phyloP scores from a whole-genome alignment of 306 rosid species.

The Mimosa bimucronata region DNA sequence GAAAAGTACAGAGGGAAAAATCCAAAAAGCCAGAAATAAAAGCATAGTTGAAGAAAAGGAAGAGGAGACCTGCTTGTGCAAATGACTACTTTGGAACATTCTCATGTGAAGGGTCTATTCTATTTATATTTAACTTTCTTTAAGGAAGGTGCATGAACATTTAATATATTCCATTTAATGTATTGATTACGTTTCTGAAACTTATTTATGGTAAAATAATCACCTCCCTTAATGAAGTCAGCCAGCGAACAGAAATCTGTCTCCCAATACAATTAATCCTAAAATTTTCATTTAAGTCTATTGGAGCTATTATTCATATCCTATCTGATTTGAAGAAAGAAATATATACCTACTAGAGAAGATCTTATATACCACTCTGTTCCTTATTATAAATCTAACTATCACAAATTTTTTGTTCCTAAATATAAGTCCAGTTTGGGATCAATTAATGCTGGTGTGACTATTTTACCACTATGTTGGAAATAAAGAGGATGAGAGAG shows the following conservation, averaged over 20 bases:
- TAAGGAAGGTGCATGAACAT: not conserved
- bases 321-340: not conserved
- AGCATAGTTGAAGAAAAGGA: not conserved
- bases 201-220: not conserved
- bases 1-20: not conserved
- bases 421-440: too few species aligned
- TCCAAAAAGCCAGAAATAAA: not conserved
- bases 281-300: not conserved
- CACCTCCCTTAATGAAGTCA: not conserved
- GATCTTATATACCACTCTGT: too few species aligned
- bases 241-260: too few species aligned
- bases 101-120: not conserved
- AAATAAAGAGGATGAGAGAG: too few species aligned
- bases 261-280: not conserved
- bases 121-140: not conserved
- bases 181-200: not conserved
- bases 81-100: not conserved
- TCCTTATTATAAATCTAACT: too few species aligned
- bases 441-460: too few species aligned
- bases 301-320: not conserved
- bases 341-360: too few species aligned
- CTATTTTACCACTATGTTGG: too few species aligned
- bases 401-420: too few species aligned
- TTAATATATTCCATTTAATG: not conserved
- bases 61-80: not conserved